Percentiles rank a stretch among this genome's conserved stretches.
Conservation (phyloP, 108 stramenopile species). For the Schizochytrium sp. region DNA sequence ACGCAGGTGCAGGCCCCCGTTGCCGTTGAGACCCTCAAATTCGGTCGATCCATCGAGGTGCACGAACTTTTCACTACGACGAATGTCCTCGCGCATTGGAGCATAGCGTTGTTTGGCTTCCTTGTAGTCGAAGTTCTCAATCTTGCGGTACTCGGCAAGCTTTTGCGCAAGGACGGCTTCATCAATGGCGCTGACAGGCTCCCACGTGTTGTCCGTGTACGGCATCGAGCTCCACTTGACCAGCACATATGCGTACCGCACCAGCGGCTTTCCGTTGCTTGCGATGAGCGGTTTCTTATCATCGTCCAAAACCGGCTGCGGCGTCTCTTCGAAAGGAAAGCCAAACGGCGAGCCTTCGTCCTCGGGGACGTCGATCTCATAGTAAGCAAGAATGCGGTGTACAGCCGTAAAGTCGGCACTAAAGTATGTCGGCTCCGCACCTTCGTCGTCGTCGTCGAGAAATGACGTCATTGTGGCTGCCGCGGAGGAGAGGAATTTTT, state of each 20-base stretch:
- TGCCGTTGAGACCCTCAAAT: background rate
- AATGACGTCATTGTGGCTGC: background rate
- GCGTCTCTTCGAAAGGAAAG: background rate
- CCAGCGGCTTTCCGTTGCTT: background rate
- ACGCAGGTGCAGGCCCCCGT: slow-evolving; percentile 45
- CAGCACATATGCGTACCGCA: background rate
- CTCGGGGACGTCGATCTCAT: background rate
- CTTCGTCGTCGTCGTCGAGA: background rate
- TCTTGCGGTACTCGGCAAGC: background rate
- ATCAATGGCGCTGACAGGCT: background rate
- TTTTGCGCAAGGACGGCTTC: background rate
- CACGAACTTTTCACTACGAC: background rate
- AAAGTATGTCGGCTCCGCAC: background rate
- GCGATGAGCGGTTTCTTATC: background rate
- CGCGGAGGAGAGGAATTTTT: background rate
- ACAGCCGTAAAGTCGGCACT: background rate
- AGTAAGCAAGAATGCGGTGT: background rate
- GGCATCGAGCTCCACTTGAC: background rate
- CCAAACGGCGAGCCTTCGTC: background rate
- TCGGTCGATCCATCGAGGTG: background rate
- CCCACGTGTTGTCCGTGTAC: background rate
- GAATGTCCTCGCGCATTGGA: background rate
- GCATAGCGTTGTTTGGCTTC: background rate
- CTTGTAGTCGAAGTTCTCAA: background rate
- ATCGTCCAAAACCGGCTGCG: background rate